These are phyloP conservation scores for Anthracocystis panici-leucophaei DNA, from an alignment of 1,284 basidiomycete genomes.

Conservation along the genomic window DNA sequence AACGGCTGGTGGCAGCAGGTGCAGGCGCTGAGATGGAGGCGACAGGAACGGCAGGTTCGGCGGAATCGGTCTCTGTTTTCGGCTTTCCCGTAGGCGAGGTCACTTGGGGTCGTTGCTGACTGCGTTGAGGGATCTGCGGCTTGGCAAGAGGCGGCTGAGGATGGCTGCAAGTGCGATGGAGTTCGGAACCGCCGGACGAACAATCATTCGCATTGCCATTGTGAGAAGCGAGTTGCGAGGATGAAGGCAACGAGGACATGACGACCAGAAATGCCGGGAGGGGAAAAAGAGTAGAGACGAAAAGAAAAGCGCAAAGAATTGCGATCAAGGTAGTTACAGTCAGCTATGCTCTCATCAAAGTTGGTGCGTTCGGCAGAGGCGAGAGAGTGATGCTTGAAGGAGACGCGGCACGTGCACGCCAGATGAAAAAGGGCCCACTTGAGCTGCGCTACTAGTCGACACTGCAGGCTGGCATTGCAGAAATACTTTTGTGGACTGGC, in stretches of 20 bases:
- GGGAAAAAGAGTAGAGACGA: not conserved
- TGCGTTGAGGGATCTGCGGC: slow-evolving; percentile 33
- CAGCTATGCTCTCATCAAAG: slow-evolving; percentile 3
- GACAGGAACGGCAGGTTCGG: slow-evolving; percentile 1
- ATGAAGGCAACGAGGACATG: not conserved
- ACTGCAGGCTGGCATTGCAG: not conserved
- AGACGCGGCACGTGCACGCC: not conserved
- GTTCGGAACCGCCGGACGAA: not conserved
- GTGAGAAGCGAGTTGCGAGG: not conserved
- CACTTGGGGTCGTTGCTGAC: slow-evolving; percentile 24
- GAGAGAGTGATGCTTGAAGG: not conserved
- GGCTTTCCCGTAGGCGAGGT: slow-evolving; percentile 4
- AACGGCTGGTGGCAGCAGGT: not conserved
- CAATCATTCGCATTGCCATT: not conserved
- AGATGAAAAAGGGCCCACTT: slow-evolving; percentile 3
- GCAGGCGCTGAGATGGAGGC: not conserved
- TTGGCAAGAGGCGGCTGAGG: slow-evolving; percentile 12
- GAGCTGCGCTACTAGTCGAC: not conserved
- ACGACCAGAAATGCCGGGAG: not conserved
- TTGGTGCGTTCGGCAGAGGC: not conserved
- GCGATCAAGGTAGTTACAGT: not conserved
- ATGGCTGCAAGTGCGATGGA: slow-evolving; percentile 2
- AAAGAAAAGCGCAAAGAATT: not conserved
- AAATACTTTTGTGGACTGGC: not conserved
- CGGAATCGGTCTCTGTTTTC: not conserved